Base-by-base conservation (phyloP, 805 yeast species). In the Tetrapisispora iriomotensis region DNA sequence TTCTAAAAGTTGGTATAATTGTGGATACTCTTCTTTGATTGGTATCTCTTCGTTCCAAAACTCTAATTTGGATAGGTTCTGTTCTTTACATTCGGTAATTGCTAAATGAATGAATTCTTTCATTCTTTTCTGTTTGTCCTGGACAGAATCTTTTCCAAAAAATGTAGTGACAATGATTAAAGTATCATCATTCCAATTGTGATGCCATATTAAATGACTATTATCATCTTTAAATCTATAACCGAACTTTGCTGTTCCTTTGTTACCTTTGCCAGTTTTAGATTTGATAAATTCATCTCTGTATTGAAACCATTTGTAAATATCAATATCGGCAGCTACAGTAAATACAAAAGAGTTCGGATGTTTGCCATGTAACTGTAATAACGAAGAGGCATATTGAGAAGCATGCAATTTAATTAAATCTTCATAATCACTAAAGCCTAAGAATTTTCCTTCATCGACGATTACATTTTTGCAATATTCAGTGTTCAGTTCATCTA, bases 121-220 rank as follows among this genome's bases (percentile, higher is more conserved):
- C 22, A 64, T 45, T 6, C 51, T 47, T 9, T 36, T 39, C 18
- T 54, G 54, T 29, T 37, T 39, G 8, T 39, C 29, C 9, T 42
- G 10, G 9, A 24, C 10, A 3, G 36, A 34, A 6, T 43, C 43
- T 2, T 44, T 43, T n/a, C 45, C 39, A 28, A 53, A 40, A 32
- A 44, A 56, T 1, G 59, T 33, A 29, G 55, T 61, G 3, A 58
- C 27, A 6, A 68, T 47, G 2, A 58, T 45, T 25, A 67, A 42
- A 7, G 47, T 32, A 24, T 54, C 46, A 12, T 45, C 59, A 34
- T 54, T 56, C 67, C 70, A 67, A 32, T 68, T 67, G 38, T 67
- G 71, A 33, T 58, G 61, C 75, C 76, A 74, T 13, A 67, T 46
- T 8, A 67, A 52, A 45, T 67, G 72, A 18, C 66, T 49, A 1